phyloP scores from a whole-genome alignment of 768 basidiomycete genomes.

The Kwoniella shandongensis region DNA sequence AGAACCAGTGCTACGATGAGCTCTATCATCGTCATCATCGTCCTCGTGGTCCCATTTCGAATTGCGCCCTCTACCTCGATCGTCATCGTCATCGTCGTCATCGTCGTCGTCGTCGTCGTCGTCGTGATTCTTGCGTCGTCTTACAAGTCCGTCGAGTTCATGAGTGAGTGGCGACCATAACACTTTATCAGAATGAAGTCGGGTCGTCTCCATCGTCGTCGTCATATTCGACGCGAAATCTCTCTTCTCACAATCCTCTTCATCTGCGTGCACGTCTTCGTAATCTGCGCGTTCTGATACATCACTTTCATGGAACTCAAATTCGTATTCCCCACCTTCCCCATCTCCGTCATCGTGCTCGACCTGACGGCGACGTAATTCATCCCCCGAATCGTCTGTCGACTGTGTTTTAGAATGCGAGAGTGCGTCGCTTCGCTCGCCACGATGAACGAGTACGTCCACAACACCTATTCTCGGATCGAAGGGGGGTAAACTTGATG shows the following conservation, averaged over 20 bases:
- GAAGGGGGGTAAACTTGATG: slow-evolving; percentile 10
- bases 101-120: neutral
- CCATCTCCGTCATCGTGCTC: neutral
- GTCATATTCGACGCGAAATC: neutral
- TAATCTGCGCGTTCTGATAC: slow-evolving; percentile 3
- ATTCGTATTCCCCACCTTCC: neutral
- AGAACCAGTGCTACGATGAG: neutral
- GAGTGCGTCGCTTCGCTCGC: too few species aligned
- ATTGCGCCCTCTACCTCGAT: neutral
- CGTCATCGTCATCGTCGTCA: neutral
- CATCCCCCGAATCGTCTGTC: neutral
- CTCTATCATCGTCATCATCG: slow-evolving; percentile 2
- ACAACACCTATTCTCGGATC: slow-evolving; percentile 9
- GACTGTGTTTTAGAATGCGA: too few species aligned
- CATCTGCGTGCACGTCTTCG: neutral
- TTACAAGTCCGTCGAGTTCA: neutral
- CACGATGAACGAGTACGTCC: slow-evolving; percentile 17
- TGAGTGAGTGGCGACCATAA: slow-evolving; percentile 12
- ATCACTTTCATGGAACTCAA: slow-evolving; percentile 7
- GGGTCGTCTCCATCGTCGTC: neutral
- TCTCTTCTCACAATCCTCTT: slow-evolving; percentile 15
- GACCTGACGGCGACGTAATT: neutral
- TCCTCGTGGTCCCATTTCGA: slow-evolving; percentile 1
- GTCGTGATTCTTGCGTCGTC: slow-evolving; percentile 9
- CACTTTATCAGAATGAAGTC: slow-evolving; percentile 13